A percentile compares a stretch with the other conserved stretches of the same genome.
Evolutionary conservation across 2,329 filamentous ascomycete genomes (phyloP).

Genomic region (Aspergillus sp.): DNA sequence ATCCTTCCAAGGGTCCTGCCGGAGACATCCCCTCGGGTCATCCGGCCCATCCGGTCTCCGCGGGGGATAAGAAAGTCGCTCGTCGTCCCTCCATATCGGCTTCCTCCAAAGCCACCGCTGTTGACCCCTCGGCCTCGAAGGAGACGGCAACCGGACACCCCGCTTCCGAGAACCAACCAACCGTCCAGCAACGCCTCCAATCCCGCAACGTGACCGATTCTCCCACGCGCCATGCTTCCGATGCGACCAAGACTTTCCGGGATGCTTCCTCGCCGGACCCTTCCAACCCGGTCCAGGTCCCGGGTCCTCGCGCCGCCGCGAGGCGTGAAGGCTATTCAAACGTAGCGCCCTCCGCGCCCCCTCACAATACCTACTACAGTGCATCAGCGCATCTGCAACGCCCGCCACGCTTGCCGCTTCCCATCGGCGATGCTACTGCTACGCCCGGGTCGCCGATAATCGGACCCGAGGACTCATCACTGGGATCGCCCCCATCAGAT

Average conservation of each 20-base stretch:
- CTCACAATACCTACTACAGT: conserved; percentile 48
- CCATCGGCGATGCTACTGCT: conserved; percentile 87
- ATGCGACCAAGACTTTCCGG: conserved; percentile 14
- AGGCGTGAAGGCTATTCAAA: conserved; percentile 27
- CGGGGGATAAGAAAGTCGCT: conserved; percentile 37
- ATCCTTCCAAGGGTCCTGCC: conserved; percentile 43
- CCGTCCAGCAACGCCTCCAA: conserved; percentile 42
- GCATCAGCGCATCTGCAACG: conserved; percentile 43
- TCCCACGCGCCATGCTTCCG: background rate
- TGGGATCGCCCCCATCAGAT: conserved; percentile 46
- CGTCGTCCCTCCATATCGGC: conserved; percentile 39
- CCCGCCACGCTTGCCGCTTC: conserved; percentile 86
- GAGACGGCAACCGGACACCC: conserved; percentile 43
- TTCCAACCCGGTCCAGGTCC: conserved; percentile 40
- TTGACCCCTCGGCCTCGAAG: conserved; percentile 42
- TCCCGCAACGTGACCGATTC: conserved; percentile 23
- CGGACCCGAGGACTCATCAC: conserved; percentile 59
- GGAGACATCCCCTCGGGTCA: conserved; percentile 29
- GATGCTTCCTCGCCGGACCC: conserved; percentile 30
- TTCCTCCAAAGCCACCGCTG: conserved; percentile 38
- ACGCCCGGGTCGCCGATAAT: conserved; percentile 89
- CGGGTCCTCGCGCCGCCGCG: conserved; percentile 27
- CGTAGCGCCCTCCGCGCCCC: conserved; percentile 42
- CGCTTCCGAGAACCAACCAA: conserved; percentile 32
- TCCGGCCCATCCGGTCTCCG: conserved; percentile 20